Evolutionary conservation across 2,329 filamentous ascomycete genomes (phyloP).

Genomic region (Periconia macrospinosa): DNA sequence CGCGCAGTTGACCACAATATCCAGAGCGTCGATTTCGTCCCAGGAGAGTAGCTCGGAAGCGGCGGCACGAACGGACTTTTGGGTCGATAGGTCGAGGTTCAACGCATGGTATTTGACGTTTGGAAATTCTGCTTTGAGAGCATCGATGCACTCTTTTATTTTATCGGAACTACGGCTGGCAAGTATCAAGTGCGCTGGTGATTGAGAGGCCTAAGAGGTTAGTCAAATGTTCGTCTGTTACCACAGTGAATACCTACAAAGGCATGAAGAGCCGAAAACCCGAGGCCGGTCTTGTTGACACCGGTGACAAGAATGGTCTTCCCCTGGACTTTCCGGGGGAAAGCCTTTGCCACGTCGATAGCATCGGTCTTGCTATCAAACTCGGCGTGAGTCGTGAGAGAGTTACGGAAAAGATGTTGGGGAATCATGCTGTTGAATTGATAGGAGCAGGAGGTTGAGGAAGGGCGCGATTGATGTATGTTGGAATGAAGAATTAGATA

Average conservation of each 20-base stretch:
- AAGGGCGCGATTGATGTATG: background rate
- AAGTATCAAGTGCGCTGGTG: conserved; percentile 19
- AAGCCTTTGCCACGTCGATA: conserved; percentile 6
- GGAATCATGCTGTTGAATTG: background rate
- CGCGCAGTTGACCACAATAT: conserved; percentile 45
- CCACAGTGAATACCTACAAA: background rate
- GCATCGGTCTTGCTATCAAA: conserved; percentile 4
- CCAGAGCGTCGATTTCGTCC: conserved; percentile 28
- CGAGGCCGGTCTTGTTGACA: conserved; percentile 2
- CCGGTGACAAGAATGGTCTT: conserved; percentile 5
- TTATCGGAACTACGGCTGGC: conserved; percentile 45
- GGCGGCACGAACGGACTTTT: conserved; percentile 31
- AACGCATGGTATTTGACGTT: conserved; percentile 28
- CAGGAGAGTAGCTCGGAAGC: conserved; percentile 22
- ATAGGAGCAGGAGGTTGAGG: background rate
- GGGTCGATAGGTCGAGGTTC: conserved; percentile 34
- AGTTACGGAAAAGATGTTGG: background rate
- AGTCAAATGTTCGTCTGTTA: background rate
- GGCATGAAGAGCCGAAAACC: conserved; percentile 1
- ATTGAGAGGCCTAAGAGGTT: conserved; percentile 12
- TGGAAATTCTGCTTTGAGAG: conserved; percentile 1
- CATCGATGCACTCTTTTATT: conserved; percentile 19
- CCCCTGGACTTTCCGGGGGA: background rate
- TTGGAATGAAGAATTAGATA: background rate
- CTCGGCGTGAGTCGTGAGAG: conserved; percentile 1